phyloP scores from a whole-genome alignment of 306 rosid species.

The Cicer cuneatum region DNA sequence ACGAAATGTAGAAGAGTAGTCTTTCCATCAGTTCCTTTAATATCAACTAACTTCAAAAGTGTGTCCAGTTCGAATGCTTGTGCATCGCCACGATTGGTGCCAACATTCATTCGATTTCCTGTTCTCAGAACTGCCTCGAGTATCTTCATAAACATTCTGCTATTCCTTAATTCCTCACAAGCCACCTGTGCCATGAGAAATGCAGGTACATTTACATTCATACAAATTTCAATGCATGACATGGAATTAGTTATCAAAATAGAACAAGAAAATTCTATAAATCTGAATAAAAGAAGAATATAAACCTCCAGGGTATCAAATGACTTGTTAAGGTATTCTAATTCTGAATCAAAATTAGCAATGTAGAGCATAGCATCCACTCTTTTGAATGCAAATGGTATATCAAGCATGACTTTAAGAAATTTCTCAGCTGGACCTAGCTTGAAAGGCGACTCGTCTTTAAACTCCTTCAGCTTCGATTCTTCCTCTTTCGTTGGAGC shows the following conservation, averaged over 20 bases:
- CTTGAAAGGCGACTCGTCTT: constrained; percentile 79
- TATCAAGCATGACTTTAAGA: constrained; percentile 80
- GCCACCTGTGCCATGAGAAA: constrained; percentile 64
- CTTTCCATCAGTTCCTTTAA: constrained; percentile 84
- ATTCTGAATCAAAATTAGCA: constrained; percentile 89
- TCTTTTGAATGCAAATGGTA: constrained; percentile 90
- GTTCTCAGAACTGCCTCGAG: constrained; percentile 92
- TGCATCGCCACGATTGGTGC: constrained; percentile 93
- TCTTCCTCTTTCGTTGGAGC: constrained; percentile 90
- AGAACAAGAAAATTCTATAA: neutral
- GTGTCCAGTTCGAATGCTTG: constrained; percentile 93
- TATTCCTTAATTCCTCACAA: constrained; percentile 73
- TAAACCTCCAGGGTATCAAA: constrained; percentile 79
- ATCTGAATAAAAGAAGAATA: constrained; percentile 3
- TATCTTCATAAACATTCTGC: constrained; percentile 83
- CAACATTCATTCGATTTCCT: constrained; percentile 93
- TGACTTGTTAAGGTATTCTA: constrained; percentile 75
- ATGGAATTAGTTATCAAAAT: neutral
- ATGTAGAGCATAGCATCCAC: constrained; percentile 93
- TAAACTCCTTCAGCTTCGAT: constrained; percentile 68
- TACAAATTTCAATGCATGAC: neutral
- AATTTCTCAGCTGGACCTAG: constrained; percentile 96
- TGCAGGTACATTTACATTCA: constrained; percentile 5
- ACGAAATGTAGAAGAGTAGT: constrained; percentile 90
- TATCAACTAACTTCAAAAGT: constrained; percentile 83